Evolutionary conservation across 768 basidiomycete genomes (phyloP).

Genomic region (Leccinellum luteum): DNA sequence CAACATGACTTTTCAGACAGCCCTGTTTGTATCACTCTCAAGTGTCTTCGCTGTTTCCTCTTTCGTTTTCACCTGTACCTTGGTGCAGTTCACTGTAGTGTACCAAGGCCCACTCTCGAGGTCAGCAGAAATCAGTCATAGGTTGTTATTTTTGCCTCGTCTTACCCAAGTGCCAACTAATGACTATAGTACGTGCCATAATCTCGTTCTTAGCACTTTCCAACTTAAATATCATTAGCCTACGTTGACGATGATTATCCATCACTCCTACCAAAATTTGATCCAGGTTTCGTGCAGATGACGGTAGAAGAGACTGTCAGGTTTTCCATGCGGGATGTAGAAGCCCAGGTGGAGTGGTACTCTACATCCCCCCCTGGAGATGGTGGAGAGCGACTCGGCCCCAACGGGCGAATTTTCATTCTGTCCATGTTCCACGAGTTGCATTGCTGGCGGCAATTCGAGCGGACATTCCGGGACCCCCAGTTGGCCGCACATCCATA

Average conservation of each 20-base stretch:
- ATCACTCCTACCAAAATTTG: background rate
- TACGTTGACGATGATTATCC: background rate
- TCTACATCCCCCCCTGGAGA: background rate
- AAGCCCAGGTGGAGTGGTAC: background rate
- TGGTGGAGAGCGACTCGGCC: background rate
- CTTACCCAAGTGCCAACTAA: background rate
- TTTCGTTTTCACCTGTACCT: background rate
- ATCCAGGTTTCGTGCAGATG: background rate
- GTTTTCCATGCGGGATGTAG: background rate
- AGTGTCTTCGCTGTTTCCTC: background rate
- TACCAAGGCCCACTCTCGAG: background rate
- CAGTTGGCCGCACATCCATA: background rate
- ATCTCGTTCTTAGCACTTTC: background rate
- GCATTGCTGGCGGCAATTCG: background rate
- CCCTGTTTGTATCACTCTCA: background rate
- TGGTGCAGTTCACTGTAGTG: background rate
- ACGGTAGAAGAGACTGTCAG: background rate
- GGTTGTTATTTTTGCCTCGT: background rate
- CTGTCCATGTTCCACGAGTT: background rate
- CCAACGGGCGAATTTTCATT: background rate
- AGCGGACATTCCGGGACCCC: background rate
- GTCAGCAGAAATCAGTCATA: background rate
- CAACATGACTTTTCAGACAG: background rate
- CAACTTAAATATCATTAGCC: background rate
- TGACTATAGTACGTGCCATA: background rate